These are phyloP conservation scores for Urochloa ruziziensis DNA, from an alignment of 176 grass and related monocot genomes.

Conservation along the genomic window DNA sequence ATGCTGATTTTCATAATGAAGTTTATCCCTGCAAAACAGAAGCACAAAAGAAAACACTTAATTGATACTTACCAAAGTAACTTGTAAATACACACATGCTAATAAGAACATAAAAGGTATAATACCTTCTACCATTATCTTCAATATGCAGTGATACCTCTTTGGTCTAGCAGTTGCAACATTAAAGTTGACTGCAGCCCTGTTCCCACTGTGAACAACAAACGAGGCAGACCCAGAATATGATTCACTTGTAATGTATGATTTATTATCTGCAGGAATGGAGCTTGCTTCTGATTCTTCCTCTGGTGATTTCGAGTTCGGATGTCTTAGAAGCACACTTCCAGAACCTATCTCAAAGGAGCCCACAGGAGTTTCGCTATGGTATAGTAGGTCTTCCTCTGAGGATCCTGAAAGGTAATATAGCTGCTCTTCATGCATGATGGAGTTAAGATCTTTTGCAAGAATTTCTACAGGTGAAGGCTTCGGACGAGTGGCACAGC, in stretches of 20 bases:
- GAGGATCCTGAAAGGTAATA: conserved; percentile 58
- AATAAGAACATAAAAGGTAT: background rate
- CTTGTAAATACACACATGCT: conserved; percentile 8
- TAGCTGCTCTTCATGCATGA: conserved; percentile 68
- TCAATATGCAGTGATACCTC: conserved; percentile 15
- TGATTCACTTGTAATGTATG: conserved; percentile 54
- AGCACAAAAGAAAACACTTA: conserved; percentile 15
- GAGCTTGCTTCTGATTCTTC: conserved; percentile 97
- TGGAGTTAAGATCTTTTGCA: conserved; percentile 81
- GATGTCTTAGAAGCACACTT: conserved; percentile 71
- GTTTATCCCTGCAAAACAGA: conserved; percentile 46
- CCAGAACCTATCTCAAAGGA: conserved; percentile 92
- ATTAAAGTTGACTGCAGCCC: conserved; percentile 35
- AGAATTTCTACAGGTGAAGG: conserved; percentile 75
- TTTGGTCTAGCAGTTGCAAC: conserved; percentile 24
- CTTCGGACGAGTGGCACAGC: conserved; percentile 47
- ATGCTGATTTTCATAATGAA: conserved; percentile 40
- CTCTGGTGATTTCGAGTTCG: conserved; percentile 69
- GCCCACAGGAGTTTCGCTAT: conserved; percentile 58
- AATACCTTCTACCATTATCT: conserved; percentile 52
- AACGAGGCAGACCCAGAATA: conserved; percentile 46
- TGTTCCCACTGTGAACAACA: conserved; percentile 50
- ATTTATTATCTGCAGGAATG: conserved; percentile 69
- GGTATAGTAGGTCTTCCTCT: conserved; percentile 82
- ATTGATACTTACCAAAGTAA: conserved; percentile 4